Evolutionary conservation across 768 basidiomycete species (phyloP), one percentile per base, ranked within the genome.

Genomic region (Strobilomyces dryophilus): DNA sequence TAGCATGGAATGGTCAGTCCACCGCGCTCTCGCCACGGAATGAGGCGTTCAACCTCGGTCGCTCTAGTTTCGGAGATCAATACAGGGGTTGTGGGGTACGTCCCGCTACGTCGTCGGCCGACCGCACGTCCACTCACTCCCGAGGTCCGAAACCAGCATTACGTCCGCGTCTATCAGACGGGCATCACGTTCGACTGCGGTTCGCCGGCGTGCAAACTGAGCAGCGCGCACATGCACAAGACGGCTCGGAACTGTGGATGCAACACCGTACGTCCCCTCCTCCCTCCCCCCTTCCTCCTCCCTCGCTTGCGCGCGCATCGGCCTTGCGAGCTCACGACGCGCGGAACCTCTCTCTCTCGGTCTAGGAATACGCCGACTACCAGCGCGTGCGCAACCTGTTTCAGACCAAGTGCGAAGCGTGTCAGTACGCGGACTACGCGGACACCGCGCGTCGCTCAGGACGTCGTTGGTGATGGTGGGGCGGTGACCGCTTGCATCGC

Each of bases 301-400:
- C 11, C n/a, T 31, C 47, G 8, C 41, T 17, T 32, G 15, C 41
- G 17, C 36, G 36, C 34, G 39, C 52, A 10, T 31, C 27, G 24
- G 49, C 18, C 21, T 41, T 7, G n/a, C 1, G 27, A 31, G 26
- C 56, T 64, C 41, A 50, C 36, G 32, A 47, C 32, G 36, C 20
- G 31, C 21, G n/a, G 24, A 8, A n/a, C n/a, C n/a, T n/a, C n/a
- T n/a, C n/a, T 46, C 20, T 15, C 20, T 40, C 34, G 35, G 31
- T 18, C 35, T 17, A 80, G 78, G 63, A 57, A 32, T 64, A 69
- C 34, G 55, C 67, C 45, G 83, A 86, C 59, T 64, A 80, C 36
- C 76, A 79, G 49, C 75, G 77, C 37, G 81, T 88, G 36, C 70
- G 77, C 53, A 89, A 81, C 65, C 73, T 87, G 66, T 84, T 88